phyloP scores from a whole-genome alignment of 2,329 filamentous ascomycete genomes.

The Neonectria coccinea region DNA sequence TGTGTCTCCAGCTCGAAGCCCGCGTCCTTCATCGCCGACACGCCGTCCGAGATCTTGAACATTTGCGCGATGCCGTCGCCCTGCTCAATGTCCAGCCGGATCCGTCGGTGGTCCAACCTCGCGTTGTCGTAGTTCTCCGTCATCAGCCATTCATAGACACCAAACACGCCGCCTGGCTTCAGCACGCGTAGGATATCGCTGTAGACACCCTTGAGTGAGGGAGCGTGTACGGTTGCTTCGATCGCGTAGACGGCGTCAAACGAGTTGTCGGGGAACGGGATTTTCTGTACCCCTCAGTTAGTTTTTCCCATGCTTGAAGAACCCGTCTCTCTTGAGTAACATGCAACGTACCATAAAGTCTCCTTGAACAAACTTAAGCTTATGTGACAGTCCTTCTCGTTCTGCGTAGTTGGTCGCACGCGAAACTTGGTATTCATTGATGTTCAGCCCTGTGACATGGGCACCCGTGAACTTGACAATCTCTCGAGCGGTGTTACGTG shows the following conservation, averaged over 20 bases:
- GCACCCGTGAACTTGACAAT: constrained; percentile 92
- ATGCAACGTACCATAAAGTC: constrained; percentile 81
- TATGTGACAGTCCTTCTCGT: constrained; percentile 80
- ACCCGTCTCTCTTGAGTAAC: constrained; percentile 23
- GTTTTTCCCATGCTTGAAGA: background rate
- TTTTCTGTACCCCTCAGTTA: constrained; percentile 68
- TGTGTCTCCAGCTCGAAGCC: constrained; percentile 78
- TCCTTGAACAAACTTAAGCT: constrained; percentile 87
- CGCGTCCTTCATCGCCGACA: constrained; percentile 83
- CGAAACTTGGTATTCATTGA: constrained; percentile 97
- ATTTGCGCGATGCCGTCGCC: constrained; percentile 96
- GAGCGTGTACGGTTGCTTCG: constrained; percentile 92
- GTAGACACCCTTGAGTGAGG: constrained; percentile 88
- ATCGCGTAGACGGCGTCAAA: constrained; percentile 97
- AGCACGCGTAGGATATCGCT: constrained; percentile 90
- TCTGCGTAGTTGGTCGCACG: constrained; percentile 84
- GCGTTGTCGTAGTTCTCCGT: constrained; percentile 92
- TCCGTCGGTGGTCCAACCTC: constrained; percentile 83
- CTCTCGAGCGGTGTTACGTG: constrained; percentile 91
- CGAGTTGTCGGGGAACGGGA: constrained; percentile 87
- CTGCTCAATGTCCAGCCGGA: constrained; percentile 90
- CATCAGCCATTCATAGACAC: constrained; percentile 98
- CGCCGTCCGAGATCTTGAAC: constrained; percentile 82
- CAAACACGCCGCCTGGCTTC: constrained; percentile 94
- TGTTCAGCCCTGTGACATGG: constrained; percentile 90